These are phyloP conservation scores for Aspergillus fischeri DNA, from an alignment of 2,329 filamentous ascomycete genomes.

Conservation along the genomic window DNA sequence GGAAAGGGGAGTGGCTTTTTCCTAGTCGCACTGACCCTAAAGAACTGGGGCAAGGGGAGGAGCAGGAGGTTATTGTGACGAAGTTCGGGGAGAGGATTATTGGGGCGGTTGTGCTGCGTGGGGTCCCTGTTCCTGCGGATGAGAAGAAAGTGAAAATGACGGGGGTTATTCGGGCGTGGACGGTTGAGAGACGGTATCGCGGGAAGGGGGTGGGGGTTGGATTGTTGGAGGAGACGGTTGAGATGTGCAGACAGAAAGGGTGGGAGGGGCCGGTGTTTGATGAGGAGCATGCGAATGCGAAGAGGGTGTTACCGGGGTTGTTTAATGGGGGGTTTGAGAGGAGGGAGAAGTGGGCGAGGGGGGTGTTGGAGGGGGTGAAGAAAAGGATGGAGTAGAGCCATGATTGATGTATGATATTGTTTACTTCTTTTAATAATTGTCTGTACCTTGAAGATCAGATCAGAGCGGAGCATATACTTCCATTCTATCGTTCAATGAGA, in stretches of 20 bases:
- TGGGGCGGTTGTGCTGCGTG: slow-evolving; percentile 61
- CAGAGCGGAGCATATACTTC: too few relatives aligned
- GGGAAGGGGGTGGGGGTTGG: slow-evolving; percentile 67
- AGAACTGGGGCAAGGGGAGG: slow-evolving; percentile 47
- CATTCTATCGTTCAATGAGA: too few relatives aligned
- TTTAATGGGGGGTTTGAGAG: slow-evolving; percentile 61
- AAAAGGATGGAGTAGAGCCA: neutral
- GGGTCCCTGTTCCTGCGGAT: neutral
- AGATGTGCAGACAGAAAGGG: slow-evolving; percentile 62
- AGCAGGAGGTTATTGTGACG: slow-evolving; percentile 60
- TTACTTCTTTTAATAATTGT: too few relatives aligned
- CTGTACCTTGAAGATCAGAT: too few relatives aligned
- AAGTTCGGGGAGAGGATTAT: slow-evolving; percentile 60
- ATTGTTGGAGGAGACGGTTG: slow-evolving; percentile 69
- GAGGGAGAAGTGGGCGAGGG: slow-evolving; percentile 54
- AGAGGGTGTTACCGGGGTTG: slow-evolving; percentile 56
- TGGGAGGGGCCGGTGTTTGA: slow-evolving; percentile 69
- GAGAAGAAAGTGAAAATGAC: neutral
- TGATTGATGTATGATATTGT: neutral
- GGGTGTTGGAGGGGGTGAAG: slow-evolving; percentile 23
- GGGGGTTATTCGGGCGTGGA: slow-evolving; percentile 73
- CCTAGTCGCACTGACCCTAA: slow-evolving; percentile 25
- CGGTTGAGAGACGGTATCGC: slow-evolving; percentile 66
- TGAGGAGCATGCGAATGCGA: slow-evolving; percentile 70
- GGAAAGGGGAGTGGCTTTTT: slow-evolving; percentile 57